These are phyloP conservation scores for Fomitopsis schrenkii DNA, from an alignment of 1,284 basidiomycete species.

Conservation along the genomic window DNA sequence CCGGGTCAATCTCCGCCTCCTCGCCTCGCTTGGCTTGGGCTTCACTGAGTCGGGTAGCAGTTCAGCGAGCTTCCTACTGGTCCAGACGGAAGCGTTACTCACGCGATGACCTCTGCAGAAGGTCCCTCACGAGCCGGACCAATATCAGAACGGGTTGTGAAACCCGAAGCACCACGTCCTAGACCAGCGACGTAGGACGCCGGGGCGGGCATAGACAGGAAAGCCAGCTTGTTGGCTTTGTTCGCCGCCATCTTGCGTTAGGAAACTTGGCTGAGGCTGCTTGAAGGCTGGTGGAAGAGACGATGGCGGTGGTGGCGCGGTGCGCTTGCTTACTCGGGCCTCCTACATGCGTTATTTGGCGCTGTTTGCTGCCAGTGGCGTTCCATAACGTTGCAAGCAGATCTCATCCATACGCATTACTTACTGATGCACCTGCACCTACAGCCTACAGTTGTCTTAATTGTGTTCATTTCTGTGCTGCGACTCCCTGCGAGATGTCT, in stretches of 20 bases:
- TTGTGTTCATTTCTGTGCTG: too few relatives aligned
- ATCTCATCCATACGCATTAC: too few relatives aligned
- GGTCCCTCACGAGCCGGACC: conserved; percentile 96
- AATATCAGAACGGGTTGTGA: conserved; percentile 98
- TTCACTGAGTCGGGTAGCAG: conserved; percentile 42
- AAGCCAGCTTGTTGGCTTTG: conserved; percentile 75
- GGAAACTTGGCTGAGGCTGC: too few relatives aligned
- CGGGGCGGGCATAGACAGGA: conserved; percentile 84
- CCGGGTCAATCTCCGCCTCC: conserved; percentile 82
- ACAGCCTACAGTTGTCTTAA: too few relatives aligned
- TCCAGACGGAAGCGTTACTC: conserved; percentile 26
- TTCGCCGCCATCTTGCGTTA: conserved; percentile 37
- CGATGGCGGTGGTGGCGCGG: not conserved
- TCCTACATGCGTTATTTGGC: not conserved
- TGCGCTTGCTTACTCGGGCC: not conserved
- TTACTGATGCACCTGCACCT: too few relatives aligned
- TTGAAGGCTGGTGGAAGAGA: not conserved
- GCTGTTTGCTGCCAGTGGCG: not conserved
- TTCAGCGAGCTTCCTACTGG: not conserved
- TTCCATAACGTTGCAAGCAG: too few relatives aligned
- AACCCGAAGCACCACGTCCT: conserved; percentile 95
- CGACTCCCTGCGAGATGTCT: too few relatives aligned
- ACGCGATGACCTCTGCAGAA: conserved; percentile 85
- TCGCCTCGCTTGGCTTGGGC: conserved; percentile 83
- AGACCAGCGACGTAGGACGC: conserved; percentile 96